Evolutionary conservation across 208 protist species (phyloP).

Genomic region (Acanthamoeba pearcei): DNA sequence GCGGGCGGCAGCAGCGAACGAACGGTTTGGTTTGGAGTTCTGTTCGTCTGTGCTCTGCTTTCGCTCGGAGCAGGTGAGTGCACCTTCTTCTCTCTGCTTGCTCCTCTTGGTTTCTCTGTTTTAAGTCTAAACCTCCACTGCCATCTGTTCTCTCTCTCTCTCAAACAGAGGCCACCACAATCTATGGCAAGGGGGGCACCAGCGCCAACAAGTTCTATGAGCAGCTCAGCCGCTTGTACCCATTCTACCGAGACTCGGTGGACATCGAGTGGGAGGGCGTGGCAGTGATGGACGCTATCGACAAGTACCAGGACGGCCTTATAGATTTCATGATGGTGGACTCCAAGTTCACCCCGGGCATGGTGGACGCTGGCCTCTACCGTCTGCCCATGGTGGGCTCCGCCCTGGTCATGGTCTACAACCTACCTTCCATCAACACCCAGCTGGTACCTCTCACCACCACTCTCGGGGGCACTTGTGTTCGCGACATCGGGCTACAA

Average conservation of each 20-base stretch:
- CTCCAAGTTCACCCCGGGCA: background rate
- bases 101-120: background rate
- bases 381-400: background rate
- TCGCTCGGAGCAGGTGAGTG: too few relatives aligned
- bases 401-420: constrained; percentile 23
- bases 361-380: background rate
- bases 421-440: background rate
- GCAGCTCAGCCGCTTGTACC: background rate
- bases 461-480: too few relatives aligned
- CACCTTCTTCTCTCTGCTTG: background rate
- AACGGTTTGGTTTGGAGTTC: too few relatives aligned
- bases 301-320: background rate
- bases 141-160: background rate
- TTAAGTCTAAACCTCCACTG: background rate
- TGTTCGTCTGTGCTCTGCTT: too few relatives aligned
- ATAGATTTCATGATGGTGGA: constrained; percentile 24
- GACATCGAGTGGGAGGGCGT: background rate
- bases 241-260: constrained; percentile 11
- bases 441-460: background rate
- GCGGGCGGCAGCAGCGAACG: too few relatives aligned
- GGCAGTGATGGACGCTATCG: background rate
- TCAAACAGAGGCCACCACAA: background rate
- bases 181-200: constrained; percentile 20
- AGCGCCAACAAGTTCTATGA: constrained; percentile 7
- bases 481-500: background rate